Evolutionary conservation across 495 filamentous ascomycete species (phyloP), one percentile per base, ranked within the genome.

Genomic region (Daldinia bambusicola): DNA sequence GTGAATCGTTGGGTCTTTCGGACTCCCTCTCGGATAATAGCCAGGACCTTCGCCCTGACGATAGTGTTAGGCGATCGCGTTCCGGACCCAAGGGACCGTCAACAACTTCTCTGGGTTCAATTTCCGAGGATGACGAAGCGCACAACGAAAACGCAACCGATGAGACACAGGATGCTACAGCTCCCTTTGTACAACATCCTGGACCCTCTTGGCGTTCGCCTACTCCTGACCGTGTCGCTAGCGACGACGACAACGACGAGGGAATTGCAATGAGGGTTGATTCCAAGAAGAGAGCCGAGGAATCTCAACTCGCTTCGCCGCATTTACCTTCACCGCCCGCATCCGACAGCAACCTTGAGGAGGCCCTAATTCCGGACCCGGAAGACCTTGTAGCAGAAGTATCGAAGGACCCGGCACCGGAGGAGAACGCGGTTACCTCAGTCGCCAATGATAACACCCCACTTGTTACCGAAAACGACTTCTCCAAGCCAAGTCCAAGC

Each of bases 221-320:
- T n/a, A 36, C 56, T 3, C 43, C 43, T 22, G 68, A 66, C 16
- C 55, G 48, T 10, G 52, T 43, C 31, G 22, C 50, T 26, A 63
- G 55, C 58, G 56, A 63, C 14, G 65, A 75, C 13, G 65, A 65
- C 3, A 69, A 73, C 10, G 75, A 77, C 18, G 75, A 77, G 52
- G 75, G 75, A 0, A 74, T 77, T 40, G 31, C 68, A 52, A 77
- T 77, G 75, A 63, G 48, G 18, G 48, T 20, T 16, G 67, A 61
- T 32, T 65, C 70, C 22, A 69, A 65, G 50, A 37, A 59, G 48
- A 50, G 26, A 30, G 8, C 3, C n/a, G 20, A 10, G 41, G 18
- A 55, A 30, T 43, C 40, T 8, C 50, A 52, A 59, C 50, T 51
- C 8, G 34, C 14, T 2, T 20, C 55, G 13, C 48, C 60, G 10